phyloP scores from a whole-genome alignment of 805 yeast genomes.

The Suhomyces tanzawaensis region DNA sequence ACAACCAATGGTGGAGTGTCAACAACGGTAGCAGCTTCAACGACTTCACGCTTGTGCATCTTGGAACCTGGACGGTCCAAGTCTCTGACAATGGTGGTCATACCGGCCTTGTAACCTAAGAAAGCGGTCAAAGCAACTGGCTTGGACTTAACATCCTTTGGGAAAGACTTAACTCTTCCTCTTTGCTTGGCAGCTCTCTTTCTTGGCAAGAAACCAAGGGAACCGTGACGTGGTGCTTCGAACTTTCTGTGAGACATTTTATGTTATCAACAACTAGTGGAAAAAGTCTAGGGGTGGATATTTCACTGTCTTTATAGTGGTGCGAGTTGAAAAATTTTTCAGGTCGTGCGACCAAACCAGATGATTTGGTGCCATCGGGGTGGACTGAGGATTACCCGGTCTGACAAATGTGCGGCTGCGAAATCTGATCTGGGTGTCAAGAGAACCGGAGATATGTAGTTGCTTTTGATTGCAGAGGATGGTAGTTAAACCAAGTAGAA shows the following conservation, averaged over 20 bases:
- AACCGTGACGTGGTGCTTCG: slow-evolving; percentile 99
- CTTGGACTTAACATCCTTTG: slow-evolving; percentile 96
- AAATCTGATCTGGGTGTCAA: no score
- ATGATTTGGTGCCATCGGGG: background rate
- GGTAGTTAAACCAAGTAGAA: no score
- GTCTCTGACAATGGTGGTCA: slow-evolving; percentile 99
- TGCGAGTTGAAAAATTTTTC: slow-evolving; percentile 13
- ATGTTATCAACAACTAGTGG: slow-evolving; percentile 28
- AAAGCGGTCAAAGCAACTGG: slow-evolving; percentile 98
- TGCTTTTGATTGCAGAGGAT: no score
- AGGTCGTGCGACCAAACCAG: slow-evolving; percentile 11
- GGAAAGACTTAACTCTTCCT: slow-evolving; percentile 99
- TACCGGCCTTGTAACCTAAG: slow-evolving; percentile 99
- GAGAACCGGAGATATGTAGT: no score
- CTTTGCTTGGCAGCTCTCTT: slow-evolving; percentile 98
- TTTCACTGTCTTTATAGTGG: slow-evolving; percentile 4
- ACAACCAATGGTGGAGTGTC: slow-evolving; percentile 99
- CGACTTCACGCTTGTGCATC: slow-evolving; percentile 99
- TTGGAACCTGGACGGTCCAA: slow-evolving; percentile 99
- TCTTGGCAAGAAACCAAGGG: slow-evolving; percentile 99
- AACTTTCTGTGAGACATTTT: slow-evolving; percentile 99
- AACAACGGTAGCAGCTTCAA: slow-evolving; percentile 98
- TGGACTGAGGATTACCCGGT: no score
- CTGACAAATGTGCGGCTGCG: no score
- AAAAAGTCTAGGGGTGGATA: slow-evolving; percentile 5